Evolutionary conservation across 1,139 yeast species (phyloP).

Genomic region (Kodamaea fungicola): DNA sequence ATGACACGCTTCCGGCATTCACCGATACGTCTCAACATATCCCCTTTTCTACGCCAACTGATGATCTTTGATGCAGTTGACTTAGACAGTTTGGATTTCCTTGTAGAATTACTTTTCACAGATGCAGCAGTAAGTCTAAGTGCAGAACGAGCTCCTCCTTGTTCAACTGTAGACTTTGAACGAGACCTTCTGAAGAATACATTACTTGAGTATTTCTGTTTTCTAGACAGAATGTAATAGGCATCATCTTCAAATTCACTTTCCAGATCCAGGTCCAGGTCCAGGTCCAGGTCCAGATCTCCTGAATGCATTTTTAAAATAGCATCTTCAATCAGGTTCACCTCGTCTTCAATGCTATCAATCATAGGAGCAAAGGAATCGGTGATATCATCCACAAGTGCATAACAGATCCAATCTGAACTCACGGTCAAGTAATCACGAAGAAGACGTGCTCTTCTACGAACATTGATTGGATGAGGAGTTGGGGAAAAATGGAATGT

Average conservation of each 20-base stretch:
- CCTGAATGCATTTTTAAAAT: constrained; percentile 83
- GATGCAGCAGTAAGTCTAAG: constrained; percentile 6
- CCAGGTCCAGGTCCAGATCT: constrained; percentile 39
- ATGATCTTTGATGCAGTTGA: constrained; percentile 51
- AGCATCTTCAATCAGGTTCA: constrained; percentile 86
- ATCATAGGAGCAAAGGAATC: constrained; percentile 98
- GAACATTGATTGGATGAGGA: constrained; percentile 93
- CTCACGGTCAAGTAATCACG: constrained; percentile 86
- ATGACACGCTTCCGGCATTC: constrained; percentile 92
- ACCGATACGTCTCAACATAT: constrained; percentile 91
- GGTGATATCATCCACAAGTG: constrained; percentile 92
- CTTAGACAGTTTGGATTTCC: constrained; percentile 15
- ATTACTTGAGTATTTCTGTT: constrained; percentile 12
- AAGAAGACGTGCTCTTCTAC: constrained; percentile 84
- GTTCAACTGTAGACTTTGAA: constrained; percentile 40
- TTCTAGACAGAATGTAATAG: not conserved
- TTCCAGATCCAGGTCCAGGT: constrained; percentile 18
- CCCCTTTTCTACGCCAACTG: constrained; percentile 90
- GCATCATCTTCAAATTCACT: constrained; percentile 7
- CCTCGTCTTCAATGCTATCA: constrained; percentile 88
- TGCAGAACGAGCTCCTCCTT: constrained; percentile 15
- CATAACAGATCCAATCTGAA: constrained; percentile 97
- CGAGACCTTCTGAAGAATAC: constrained; percentile 38
- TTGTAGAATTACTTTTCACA: constrained; percentile 11
- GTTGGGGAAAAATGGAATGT: constrained; percentile 95